These are phyloP conservation scores for Ramalina peruviana DNA, from an alignment of 495 filamentous ascomycete genomes.

Conservation along the genomic window DNA sequence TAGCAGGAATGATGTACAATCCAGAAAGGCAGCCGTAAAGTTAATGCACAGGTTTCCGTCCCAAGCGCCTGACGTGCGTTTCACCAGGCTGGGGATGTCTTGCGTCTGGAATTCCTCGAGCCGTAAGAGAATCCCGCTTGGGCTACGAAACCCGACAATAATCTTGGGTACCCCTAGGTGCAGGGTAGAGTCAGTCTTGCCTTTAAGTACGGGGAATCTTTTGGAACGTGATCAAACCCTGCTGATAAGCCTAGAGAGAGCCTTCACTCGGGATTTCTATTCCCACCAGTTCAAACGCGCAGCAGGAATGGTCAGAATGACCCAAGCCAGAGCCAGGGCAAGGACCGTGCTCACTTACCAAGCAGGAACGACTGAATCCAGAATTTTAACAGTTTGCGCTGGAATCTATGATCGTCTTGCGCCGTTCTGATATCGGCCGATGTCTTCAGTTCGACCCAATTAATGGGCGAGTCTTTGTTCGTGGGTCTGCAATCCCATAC, in stretches of 20 bases:
- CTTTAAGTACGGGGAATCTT: too few relatives aligned
- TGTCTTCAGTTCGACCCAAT: conserved; percentile 95
- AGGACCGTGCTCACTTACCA: conserved; percentile 16
- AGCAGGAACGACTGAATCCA: conserved; percentile 96
- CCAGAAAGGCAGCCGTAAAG: conserved; percentile 62
- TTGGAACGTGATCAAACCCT: too few relatives aligned
- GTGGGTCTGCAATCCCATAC: conserved; percentile 74
- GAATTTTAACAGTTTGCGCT: conserved; percentile 83
- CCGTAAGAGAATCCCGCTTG: conserved; percentile 52
- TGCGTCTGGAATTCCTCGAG: conserved; percentile 67
- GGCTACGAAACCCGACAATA: conserved; percentile 73
- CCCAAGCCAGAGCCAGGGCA: too few relatives aligned
- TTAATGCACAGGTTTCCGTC: conserved; percentile 86
- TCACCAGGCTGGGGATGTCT: conserved; percentile 59
- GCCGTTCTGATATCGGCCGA: conserved; percentile 51
- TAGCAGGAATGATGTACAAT: conserved; percentile 36
- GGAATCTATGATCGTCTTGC: conserved; percentile 56
- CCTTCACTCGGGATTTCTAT: too few relatives aligned
- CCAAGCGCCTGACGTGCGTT: conserved; percentile 51
- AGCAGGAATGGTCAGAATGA: too few relatives aligned
- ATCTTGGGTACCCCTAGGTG: conserved; percentile 55
- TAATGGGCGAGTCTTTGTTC: conserved; percentile 48
- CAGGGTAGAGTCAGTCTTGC: too few relatives aligned
- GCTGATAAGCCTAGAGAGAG: too few relatives aligned
- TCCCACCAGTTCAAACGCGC: conserved; percentile 14